Conservation (phyloP, 1,139 yeast species). For the Hansenula lynferdii region DNA sequence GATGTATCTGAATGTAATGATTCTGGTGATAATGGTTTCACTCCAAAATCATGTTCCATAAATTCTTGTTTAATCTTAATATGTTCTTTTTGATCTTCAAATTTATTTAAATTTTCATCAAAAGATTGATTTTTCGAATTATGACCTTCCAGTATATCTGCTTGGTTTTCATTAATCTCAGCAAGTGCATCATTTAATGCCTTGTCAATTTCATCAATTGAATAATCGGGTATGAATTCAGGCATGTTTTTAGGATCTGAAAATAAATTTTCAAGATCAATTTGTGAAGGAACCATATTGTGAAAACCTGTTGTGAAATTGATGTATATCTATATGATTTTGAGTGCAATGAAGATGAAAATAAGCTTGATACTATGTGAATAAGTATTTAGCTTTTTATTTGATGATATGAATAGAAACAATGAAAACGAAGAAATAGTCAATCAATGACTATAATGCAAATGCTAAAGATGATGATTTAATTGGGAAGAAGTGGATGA, state of each 20-base stretch:
- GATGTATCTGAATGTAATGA: conserved; percentile 20
- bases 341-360: no score
- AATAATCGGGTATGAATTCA: conserved; percentile 1
- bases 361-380: no score
- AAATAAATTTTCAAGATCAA: conserved; percentile 12
- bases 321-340: no score
- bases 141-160: neutral
- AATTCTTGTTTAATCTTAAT: neutral
- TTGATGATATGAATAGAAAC: no score
- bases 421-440: no score
- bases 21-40: conserved; percentile 19
- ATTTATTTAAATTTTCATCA: neutral
- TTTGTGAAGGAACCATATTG: conserved; percentile 3
- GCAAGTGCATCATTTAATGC: conserved; percentile 16
- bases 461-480: no score
- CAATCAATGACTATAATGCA: no score
- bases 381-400: no score
- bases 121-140: neutral
- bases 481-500: no score
- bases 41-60: neutral
- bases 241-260: conserved; percentile 6
- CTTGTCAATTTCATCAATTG: conserved; percentile 10
- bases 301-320: no score
- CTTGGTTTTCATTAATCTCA: conserved; percentile 15
- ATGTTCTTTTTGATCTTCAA: neutral